Evolutionary conservation across 352 stramenopile species (phyloP), one percentile per base, ranked within the genome.

Genomic region (Phytophthora citricola): DNA sequence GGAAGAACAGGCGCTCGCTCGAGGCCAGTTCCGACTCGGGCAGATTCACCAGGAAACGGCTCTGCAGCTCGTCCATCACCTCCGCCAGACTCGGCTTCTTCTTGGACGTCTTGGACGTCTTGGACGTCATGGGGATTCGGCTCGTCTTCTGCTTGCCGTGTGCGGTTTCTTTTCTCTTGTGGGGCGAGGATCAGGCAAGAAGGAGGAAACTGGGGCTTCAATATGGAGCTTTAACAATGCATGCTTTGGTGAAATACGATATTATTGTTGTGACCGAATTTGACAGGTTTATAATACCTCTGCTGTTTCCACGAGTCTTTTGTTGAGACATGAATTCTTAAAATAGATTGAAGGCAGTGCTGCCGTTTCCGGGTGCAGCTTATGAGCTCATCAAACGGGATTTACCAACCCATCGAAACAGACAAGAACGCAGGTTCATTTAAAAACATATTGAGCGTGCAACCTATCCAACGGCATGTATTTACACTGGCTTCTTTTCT

Each of bases 61-160:
- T 98, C 78, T 98, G 94, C 41, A 99, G 85, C 71, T 99, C 95
- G 83, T 98, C 95, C 78, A 99, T 91, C 36, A 97, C 90, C 62
- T 98, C 93, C n/a, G 88, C 75, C 75, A 94, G 81, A 59, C 73
- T 79, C 12, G 85, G 85, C 62, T 76, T 75, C 58, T 73, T 76
- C 63, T 82, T 77, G 46, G 59, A 75, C 58, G 57, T 55, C 52
- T 66, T 67, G n/a, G n/a, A n/a, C n/a, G n/a, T n/a, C 17, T 20
- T 20, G 36, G 52, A 67, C 56, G 58, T 73, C 66, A 69, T 69
- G 7, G 15, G 24, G 29, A 66, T 75, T 52, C 43, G 27, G 49
- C 54, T 61, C 32, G 34, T 52, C 14, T 45, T 34, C 39, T 32
- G 49, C 61, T 71, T 74, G 60, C 66, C 60, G 61, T 75, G 20